Conservation (phyloP, 257 asterid species). For the Scutellaria minor region DNA sequence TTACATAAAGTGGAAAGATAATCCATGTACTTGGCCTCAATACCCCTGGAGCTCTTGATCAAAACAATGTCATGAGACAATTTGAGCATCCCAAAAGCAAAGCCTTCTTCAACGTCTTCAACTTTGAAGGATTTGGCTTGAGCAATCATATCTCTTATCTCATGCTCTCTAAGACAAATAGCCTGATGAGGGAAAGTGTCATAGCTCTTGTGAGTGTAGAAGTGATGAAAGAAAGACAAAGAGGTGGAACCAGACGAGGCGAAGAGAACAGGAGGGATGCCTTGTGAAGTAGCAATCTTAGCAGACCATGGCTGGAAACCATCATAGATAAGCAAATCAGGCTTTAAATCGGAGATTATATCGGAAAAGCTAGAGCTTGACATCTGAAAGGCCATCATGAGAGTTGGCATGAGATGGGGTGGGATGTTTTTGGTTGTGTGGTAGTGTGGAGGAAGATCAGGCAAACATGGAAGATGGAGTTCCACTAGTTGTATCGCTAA, state of each 20-base stretch:
- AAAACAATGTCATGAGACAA: background rate
- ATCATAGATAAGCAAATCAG: constrained; percentile 46
- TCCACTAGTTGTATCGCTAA: constrained; percentile 34
- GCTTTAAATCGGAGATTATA: constrained; percentile 32
- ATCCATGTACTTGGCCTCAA: background rate
- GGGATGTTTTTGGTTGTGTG: constrained; percentile 53
- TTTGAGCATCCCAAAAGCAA: background rate
- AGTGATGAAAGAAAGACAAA: constrained; percentile 36
- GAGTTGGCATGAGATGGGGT: constrained; percentile 25
- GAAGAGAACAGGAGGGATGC: constrained; percentile 43
- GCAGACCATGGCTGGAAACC: constrained; percentile 47
- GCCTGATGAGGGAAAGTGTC: constrained; percentile 34
- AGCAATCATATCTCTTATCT: constrained; percentile 12
- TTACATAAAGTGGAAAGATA: background rate
- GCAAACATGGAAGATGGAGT: constrained; percentile 23
- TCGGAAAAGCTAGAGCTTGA: constrained; percentile 36
- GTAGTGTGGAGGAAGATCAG: constrained; percentile 28
- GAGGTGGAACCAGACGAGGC: constrained; percentile 23
- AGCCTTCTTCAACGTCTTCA: constrained; percentile 27
- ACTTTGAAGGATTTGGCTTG: background rate
- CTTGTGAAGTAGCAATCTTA: constrained; percentile 32
- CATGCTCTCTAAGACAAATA: constrained; percentile 29
- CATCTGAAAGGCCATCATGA: constrained; percentile 33
- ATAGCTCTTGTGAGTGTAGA: constrained; percentile 4
- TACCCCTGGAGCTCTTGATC: background rate